A percentile compares a stretch with the other conserved stretches of the same genome.
Conservation (phyloP, 192 early-diverging fungal species). For the Backusella sp. region DNA sequence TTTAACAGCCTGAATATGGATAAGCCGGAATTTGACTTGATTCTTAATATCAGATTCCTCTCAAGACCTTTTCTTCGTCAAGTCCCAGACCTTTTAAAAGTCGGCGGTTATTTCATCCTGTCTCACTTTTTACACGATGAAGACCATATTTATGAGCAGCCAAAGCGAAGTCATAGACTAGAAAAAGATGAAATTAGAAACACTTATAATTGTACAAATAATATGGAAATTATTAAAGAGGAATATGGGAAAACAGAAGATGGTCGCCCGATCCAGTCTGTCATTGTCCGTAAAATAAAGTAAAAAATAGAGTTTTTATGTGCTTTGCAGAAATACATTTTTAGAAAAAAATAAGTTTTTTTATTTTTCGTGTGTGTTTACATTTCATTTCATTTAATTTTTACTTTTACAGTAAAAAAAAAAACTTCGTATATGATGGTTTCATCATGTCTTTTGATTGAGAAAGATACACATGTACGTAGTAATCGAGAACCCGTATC, state of each 20-base stretch:
- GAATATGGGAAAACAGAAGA: slow-evolving; percentile 36
- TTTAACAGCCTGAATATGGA: background rate
- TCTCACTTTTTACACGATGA: slow-evolving; percentile 40
- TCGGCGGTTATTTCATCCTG: slow-evolving; percentile 38
- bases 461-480: too few species aligned
- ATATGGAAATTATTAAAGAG: slow-evolving; percentile 33
- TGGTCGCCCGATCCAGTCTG: slow-evolving; percentile 41
- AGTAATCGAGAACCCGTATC: background rate
- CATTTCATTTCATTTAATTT: background rate
- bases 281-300: slow-evolving; percentile 23
- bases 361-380: background rate
- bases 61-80: slow-evolving; percentile 22
- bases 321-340: background rate
- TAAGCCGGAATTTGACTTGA: slow-evolving; percentile 26
- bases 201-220: slow-evolving; percentile 2
- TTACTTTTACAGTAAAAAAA: background rate
- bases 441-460: too few species aligned
- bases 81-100: slow-evolving; percentile 28
- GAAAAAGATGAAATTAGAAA: slow-evolving; percentile 22
- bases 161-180: slow-evolving; percentile 29
- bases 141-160: slow-evolving; percentile 26
- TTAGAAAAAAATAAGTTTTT: background rate
- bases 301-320: slow-evolving; percentile 1
- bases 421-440: background rate
- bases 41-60: slow-evolving; percentile 40